phyloP scores from a whole-genome alignment of 2,329 filamentous ascomycete genomes.

The Diatrype stigma region DNA sequence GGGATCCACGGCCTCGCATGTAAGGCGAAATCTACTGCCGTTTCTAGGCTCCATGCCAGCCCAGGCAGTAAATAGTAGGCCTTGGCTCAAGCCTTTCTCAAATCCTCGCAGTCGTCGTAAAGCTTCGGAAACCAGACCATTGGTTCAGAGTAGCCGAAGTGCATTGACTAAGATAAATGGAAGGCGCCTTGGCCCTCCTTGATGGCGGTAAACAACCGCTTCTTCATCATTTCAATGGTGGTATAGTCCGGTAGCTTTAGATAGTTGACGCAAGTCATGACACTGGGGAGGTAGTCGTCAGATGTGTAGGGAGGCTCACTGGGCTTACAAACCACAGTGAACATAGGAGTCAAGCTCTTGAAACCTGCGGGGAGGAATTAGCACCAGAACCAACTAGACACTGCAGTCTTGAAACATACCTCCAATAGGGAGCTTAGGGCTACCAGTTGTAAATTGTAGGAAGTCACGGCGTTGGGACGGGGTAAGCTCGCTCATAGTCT shows the following conservation, averaged over 20 bases:
- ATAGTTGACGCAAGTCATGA: slow-evolving; percentile 99
- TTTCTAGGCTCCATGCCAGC: too few relatives aligned
- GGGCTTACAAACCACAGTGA: slow-evolving; percentile 98
- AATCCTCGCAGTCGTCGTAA: too few relatives aligned
- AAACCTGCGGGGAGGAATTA: slow-evolving; percentile 62
- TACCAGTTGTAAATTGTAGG: slow-evolving; percentile 95
- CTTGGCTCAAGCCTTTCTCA: too few relatives aligned
- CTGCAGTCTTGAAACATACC: slow-evolving; percentile 53
- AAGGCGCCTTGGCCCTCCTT: slow-evolving; percentile 96
- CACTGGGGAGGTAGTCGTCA: slow-evolving; percentile 97
- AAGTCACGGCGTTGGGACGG: slow-evolving; percentile 80
- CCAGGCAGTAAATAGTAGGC: too few relatives aligned
- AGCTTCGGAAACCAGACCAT: too few relatives aligned
- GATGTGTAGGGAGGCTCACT: slow-evolving; percentile 89
- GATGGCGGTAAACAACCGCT: slow-evolving; percentile 79
- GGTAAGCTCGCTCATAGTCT: slow-evolving; percentile 87
- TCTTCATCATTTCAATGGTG: slow-evolving; percentile 67
- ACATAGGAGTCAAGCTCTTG: slow-evolving; percentile 95
- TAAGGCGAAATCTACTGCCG: too few relatives aligned
- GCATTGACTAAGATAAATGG: slow-evolving; percentile 69
- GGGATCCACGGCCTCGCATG: too few relatives aligned
- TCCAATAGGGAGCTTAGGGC: slow-evolving; percentile 95
- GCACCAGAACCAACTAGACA: slow-evolving; percentile 8
- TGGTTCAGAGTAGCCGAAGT: background rate
- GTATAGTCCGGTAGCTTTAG: slow-evolving; percentile 96